Evolutionary conservation across 1,284 basidiomycete genomes (phyloP).

Genomic region (Boletus sp.): DNA sequence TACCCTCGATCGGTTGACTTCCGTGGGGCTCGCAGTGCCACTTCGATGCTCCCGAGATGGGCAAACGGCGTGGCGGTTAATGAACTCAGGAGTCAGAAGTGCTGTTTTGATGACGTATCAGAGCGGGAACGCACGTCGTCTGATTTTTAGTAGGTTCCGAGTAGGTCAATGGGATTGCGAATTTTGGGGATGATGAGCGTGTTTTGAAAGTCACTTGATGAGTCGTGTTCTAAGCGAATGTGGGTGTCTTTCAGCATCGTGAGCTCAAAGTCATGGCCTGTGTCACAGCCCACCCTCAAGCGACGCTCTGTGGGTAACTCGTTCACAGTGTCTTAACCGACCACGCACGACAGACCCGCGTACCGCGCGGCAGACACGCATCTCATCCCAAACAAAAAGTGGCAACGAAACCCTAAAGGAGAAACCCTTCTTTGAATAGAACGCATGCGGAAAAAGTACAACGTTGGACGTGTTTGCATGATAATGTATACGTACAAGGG

Average conservation of each 20-base stretch:
- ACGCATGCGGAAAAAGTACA: slow-evolving; percentile 1
- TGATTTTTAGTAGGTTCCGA: no score
- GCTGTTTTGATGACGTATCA: not conserved
- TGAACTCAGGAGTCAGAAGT: slow-evolving; percentile 1
- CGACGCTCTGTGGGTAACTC: slow-evolving; percentile 16
- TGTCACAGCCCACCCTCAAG: slow-evolving; percentile 13
- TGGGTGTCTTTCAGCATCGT: slow-evolving; percentile 19
- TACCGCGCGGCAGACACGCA: slow-evolving; percentile 18
- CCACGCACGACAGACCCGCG: slow-evolving; percentile 6
- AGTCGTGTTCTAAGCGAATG: slow-evolving; percentile 14
- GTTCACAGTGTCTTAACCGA: not conserved
- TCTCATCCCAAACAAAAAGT: slow-evolving; percentile 2
- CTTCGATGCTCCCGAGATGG: slow-evolving; percentile 18
- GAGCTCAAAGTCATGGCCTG: not conserved
- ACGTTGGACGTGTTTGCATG: not conserved
- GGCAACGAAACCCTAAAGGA: not conserved
- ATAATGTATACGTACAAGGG: not conserved
- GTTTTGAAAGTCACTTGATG: not conserved
- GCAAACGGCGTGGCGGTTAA: slow-evolving; percentile 15
- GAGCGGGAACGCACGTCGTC: not conserved
- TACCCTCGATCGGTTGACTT: slow-evolving; percentile 18
- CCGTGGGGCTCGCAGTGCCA: not conserved
- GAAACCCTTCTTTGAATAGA: not conserved
- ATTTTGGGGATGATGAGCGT: slow-evolving; percentile 18
- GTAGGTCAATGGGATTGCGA: slow-evolving; percentile 21